phyloP scores from a whole-genome alignment of 805 yeast species.

The Naumovozyma baii region DNA sequence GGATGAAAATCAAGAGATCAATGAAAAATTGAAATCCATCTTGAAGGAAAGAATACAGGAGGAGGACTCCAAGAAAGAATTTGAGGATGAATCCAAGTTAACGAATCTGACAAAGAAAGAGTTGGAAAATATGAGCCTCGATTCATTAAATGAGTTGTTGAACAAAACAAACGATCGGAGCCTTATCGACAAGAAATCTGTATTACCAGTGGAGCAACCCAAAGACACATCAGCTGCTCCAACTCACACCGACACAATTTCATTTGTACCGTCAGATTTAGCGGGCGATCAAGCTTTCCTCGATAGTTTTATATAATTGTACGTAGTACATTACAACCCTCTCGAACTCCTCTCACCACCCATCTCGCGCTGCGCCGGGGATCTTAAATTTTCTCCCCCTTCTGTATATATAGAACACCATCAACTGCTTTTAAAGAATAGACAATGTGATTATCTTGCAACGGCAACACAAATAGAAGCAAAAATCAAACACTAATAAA shows the following conservation, averaged over 20 bases:
- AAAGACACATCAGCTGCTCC: background rate
- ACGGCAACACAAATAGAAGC: too few relatives aligned
- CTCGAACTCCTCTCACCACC: too few relatives aligned
- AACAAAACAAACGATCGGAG: conserved; percentile 1
- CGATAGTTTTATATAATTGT: conserved; percentile 17
- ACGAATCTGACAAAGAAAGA: conserved; percentile 12
- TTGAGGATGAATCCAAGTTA: background rate
- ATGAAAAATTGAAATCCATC: conserved; percentile 7
- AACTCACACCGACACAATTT: conserved; percentile 5
- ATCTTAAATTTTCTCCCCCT: too few relatives aligned
- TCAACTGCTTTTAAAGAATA: too few relatives aligned
- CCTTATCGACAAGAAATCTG: background rate
- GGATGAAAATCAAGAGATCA: conserved; percentile 5
- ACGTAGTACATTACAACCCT: too few relatives aligned
- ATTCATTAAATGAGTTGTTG: conserved; percentile 14
- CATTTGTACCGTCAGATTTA: conserved; percentile 15
- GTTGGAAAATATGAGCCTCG: conserved; percentile 15
- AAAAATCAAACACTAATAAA: too few relatives aligned
- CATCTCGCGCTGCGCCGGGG: too few relatives aligned
- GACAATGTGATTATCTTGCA: too few relatives aligned
- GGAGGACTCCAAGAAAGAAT: background rate
- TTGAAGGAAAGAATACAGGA: conserved; percentile 4
- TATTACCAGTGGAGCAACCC: too few relatives aligned
- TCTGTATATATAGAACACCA: too few relatives aligned
- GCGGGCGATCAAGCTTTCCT: conserved; percentile 21